Evolutionary conservation across 2,329 filamentous ascomycete genomes (phyloP).

Genomic region (Fusarium secorum): DNA sequence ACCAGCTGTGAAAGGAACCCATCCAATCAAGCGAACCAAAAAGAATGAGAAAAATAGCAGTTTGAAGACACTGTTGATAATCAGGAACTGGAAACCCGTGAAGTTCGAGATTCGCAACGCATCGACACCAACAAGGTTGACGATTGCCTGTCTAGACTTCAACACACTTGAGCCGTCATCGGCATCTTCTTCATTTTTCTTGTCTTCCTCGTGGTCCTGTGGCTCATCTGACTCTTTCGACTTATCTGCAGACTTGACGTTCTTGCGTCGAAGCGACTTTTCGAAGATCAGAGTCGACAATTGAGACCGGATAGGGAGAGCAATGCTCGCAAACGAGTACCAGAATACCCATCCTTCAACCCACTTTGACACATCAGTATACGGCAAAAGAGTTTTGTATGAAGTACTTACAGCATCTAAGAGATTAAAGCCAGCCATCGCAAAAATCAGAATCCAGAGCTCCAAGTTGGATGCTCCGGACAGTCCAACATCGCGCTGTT

Average conservation of each 20-base stretch:
- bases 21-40: slow-evolving; percentile 74
- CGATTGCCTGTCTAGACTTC: slow-evolving; percentile 70
- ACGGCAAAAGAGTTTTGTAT: not conserved
- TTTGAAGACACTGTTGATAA: slow-evolving; percentile 69
- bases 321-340: slow-evolving; percentile 69
- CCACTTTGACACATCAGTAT: slow-evolving; percentile 49
- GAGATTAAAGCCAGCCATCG: slow-evolving; percentile 67
- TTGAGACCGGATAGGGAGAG: slow-evolving; percentile 73
- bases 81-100: slow-evolving; percentile 69
- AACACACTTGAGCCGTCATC: slow-evolving; percentile 45
- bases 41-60: slow-evolving; percentile 72
- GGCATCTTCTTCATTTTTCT: slow-evolving; percentile 61
- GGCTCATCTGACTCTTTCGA: slow-evolving; percentile 47
- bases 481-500: slow-evolving; percentile 58
- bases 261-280: slow-evolving; percentile 79
- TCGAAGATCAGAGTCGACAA: slow-evolving; percentile 77
- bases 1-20: slow-evolving; percentile 72
- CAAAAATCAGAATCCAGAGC: slow-evolving; percentile 74
- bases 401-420: slow-evolving; percentile 52
- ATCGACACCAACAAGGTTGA: slow-evolving; percentile 83
- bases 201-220: slow-evolving; percentile 51
- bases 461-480: slow-evolving; percentile 54
- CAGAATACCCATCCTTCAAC: slow-evolving; percentile 73
- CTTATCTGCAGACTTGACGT: slow-evolving; percentile 71
- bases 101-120: slow-evolving; percentile 74